Evolutionary conservation across 1,139 yeast genomes (phyloP).

Genomic region (Torulaspora globosa): DNA sequence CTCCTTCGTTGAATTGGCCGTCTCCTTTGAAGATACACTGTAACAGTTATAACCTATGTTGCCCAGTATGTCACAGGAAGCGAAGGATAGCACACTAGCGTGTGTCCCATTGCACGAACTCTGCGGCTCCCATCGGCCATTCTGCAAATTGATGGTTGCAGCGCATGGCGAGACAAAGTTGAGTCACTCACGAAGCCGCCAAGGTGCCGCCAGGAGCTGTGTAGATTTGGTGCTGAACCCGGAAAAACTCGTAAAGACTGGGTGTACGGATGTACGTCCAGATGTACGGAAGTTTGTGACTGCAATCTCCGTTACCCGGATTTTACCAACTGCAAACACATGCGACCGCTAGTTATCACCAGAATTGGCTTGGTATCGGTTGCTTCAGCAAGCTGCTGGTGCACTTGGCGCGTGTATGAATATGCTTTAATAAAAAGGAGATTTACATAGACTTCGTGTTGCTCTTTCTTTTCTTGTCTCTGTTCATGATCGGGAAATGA

Average conservation of each 20-base stretch:
- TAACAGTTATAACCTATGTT: background rate
- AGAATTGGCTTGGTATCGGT: background rate
- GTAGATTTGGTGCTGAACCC: too few relatives aligned
- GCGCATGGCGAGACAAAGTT: background rate
- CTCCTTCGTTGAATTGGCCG: background rate
- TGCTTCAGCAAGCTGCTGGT: background rate
- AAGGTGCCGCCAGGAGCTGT: too few relatives aligned
- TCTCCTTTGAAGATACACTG: background rate
- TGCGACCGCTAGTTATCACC: background rate
- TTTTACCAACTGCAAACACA: too few relatives aligned
- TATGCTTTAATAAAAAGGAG: constrained; percentile 14
- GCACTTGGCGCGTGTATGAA: constrained; percentile 7
- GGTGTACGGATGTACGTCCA: background rate
- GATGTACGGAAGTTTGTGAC: background rate
- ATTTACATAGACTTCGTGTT: constrained; percentile 5
- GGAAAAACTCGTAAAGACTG: too few relatives aligned
- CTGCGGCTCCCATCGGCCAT: background rate
- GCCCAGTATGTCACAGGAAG: background rate
- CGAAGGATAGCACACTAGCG: background rate
- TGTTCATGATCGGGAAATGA: background rate
- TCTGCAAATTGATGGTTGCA: background rate
- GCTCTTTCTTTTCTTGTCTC: background rate
- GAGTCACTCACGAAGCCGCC: background rate
- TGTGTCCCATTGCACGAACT: constrained; percentile 3
- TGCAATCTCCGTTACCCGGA: background rate